phyloP scores from a whole-genome alignment of 305 asterid genomes.

The Solanum hybrid region DNA sequence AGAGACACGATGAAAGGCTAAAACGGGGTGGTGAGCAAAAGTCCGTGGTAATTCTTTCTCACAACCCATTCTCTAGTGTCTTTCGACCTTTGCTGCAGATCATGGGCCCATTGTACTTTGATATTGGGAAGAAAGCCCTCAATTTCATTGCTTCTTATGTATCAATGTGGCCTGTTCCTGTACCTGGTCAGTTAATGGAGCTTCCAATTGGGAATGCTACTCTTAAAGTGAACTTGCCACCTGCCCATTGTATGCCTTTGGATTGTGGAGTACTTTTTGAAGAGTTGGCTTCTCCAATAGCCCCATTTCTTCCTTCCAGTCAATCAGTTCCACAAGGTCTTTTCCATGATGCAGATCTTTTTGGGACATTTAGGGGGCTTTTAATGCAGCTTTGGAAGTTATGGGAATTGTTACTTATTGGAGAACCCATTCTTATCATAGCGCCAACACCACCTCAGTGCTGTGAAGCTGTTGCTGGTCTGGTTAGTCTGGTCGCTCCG shows the following conservation, averaged over 20 bases:
- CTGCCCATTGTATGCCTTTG: constrained; percentile 86
- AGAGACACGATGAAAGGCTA: constrained; percentile 89
- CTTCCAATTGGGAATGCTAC: constrained; percentile 89
- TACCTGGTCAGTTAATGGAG: constrained; percentile 76
- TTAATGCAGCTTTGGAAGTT: constrained; percentile 91
- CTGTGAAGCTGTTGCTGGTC: constrained; percentile 87
- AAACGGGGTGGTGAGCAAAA: constrained; percentile 97
- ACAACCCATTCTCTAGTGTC: constrained; percentile 72
- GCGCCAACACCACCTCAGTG: constrained; percentile 97
- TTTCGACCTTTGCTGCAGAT: constrained; percentile 92
- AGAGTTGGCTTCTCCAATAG: constrained; percentile 83
- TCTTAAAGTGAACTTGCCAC: constrained; percentile 81
- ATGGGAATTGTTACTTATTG: constrained; percentile 86
- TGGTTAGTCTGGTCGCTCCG: constrained; percentile 90
- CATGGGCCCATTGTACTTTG: constrained; percentile 91
- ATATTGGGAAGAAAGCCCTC: constrained; percentile 83
- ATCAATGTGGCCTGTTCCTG: constrained; percentile 79
- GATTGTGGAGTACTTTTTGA: constrained; percentile 65
- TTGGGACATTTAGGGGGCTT: constrained; percentile 76
- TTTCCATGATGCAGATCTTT: constrained; percentile 93
- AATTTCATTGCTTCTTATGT: constrained; percentile 67
- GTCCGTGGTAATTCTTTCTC: constrained; percentile 87
- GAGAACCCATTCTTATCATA: constrained; percentile 84
- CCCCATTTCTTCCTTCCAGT: constrained; percentile 85
- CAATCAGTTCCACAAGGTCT: constrained; percentile 83